Conservation (phyloP, 768 basidiomycete genomes). For the Gymnopilus dilepis region DNA sequence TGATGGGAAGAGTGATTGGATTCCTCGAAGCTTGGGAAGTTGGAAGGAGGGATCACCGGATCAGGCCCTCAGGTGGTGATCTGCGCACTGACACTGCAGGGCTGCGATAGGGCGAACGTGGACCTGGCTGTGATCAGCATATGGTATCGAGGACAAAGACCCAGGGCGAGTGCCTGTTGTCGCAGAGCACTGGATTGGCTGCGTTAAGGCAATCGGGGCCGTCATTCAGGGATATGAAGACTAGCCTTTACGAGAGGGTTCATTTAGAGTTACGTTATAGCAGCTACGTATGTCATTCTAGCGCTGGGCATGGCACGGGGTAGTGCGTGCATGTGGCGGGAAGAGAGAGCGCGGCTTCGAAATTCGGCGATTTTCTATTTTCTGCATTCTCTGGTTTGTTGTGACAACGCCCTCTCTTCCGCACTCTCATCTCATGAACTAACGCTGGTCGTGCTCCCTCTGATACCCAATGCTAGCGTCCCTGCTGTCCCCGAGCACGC, state of each 20-base stretch:
- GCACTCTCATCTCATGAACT: neutral
- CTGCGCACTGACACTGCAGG: neutral
- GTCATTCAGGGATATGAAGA: neutral
- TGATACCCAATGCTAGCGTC: slow-evolving; percentile 25
- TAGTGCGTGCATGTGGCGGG: neutral
- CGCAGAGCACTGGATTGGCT: too few species aligned
- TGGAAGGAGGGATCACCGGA: neutral
- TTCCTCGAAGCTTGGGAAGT: neutral
- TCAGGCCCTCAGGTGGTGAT: slow-evolving; percentile 1
- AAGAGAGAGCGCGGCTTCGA: too few species aligned
- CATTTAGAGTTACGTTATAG: neutral
- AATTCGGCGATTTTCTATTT: too few species aligned
- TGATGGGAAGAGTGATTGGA: neutral
- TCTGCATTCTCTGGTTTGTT: neutral
- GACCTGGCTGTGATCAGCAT: too few species aligned
- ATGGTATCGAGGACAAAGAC: too few species aligned
- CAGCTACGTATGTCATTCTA: slow-evolving; percentile 1
- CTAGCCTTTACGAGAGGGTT: neutral
- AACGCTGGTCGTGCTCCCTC: slow-evolving; percentile 2
- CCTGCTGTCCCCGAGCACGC: slow-evolving; percentile 30
- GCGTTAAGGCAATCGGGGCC: too few species aligned
- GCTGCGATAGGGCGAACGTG: neutral
- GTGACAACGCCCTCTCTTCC: neutral
- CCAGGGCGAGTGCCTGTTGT: too few species aligned
- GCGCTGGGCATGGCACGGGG: neutral